phyloP scores from a whole-genome alignment of 1,284 basidiomycete genomes.

The Phaffia rhodozyma region DNA sequence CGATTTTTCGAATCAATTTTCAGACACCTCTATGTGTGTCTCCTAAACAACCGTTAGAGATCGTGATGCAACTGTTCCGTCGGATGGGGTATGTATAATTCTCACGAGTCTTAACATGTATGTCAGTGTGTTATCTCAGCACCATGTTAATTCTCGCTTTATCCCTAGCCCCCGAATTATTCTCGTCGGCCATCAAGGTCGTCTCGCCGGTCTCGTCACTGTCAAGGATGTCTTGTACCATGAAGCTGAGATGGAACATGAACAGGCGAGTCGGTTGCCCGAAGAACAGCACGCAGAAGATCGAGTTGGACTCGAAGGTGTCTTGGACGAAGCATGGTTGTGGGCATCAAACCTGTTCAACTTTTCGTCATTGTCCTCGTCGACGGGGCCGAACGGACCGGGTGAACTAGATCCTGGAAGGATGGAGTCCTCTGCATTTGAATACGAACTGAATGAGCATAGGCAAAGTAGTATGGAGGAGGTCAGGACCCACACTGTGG shows the following conservation, averaged over 20 bases:
- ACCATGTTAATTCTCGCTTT: background rate
- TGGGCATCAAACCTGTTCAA: constrained; percentile 19
- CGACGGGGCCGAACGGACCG: no score
- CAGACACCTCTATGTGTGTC: constrained; percentile 87
- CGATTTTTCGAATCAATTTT: constrained; percentile 14
- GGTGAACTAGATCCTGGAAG: no score
- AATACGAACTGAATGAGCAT: no score
- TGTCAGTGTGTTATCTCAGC: background rate
- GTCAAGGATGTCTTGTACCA: constrained; percentile 91
- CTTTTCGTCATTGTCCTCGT: background rate
- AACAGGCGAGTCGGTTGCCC: constrained; percentile 18
- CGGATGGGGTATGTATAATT: constrained; percentile 70
- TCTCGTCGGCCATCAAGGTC: constrained; percentile 70
- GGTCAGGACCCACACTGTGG: no score
- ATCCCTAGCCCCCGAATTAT: constrained; percentile 72
- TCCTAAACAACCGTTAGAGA: constrained; percentile 85
- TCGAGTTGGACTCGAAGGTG: constrained; percentile 28
- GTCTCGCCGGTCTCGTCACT: constrained; percentile 74
- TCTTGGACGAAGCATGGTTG: constrained; percentile 32
- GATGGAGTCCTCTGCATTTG: no score
- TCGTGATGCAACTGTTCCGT: constrained; percentile 92
- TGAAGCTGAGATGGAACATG: constrained; percentile 42
- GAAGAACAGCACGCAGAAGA: constrained; percentile 22
- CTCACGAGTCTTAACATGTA: background rate
- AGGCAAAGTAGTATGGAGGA: no score